Evolutionary conservation across 2,329 filamentous ascomycete species (phyloP), one percentile per base, ranked within the genome.

Genomic region (Parafenestella ontariensis): DNA sequence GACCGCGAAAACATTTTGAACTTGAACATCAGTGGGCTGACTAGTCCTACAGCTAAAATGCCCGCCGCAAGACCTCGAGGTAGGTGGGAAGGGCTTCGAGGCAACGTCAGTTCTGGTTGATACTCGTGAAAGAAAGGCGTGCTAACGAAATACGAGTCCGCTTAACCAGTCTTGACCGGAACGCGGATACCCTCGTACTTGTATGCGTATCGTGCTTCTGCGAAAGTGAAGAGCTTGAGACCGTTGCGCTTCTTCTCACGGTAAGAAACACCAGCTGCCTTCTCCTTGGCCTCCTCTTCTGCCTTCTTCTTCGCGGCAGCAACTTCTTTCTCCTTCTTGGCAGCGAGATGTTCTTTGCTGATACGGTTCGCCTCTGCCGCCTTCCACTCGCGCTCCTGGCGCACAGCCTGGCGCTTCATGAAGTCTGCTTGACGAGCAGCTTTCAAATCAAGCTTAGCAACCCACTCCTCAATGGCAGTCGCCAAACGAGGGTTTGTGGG

Each of bases 201-300:
- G 31, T 34, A 34, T n/a, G 48, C 48, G 8, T 43, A 50, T 8
- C 20, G 41, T 4, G 41, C 48, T 23, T 50, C 48, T 10, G 36
- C 23, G 1, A 33, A 20, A 5, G 48, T 50, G 2, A 41, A 50
- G 5, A 42, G 28, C 31, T 50, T 50, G 21, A 26, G 36, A 5
- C 48, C 48, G 29, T 50, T 24, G 13, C 31, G 31, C 9, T 29
- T 23, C 31, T 50, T 50, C 36, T 45, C 23, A n/a, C 48, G 40
- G 10, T 50, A 50, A 11, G 48, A 50, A 17, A 28, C 40, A n/a
- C 40, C 40, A 45, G 40, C 48, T 5, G 21, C 48, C 40, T 33
- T 26, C 29, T 43, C 15, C 8, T 31, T 41, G 2, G 29, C 31
- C 31, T 44, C 26, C 20, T 50, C 31, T 7, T 23, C 48, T 13